These are phyloP conservation scores for Colletotrichum theobromicola DNA, from an alignment of 2,329 filamentous ascomycete genomes.

Conservation along the genomic window DNA sequence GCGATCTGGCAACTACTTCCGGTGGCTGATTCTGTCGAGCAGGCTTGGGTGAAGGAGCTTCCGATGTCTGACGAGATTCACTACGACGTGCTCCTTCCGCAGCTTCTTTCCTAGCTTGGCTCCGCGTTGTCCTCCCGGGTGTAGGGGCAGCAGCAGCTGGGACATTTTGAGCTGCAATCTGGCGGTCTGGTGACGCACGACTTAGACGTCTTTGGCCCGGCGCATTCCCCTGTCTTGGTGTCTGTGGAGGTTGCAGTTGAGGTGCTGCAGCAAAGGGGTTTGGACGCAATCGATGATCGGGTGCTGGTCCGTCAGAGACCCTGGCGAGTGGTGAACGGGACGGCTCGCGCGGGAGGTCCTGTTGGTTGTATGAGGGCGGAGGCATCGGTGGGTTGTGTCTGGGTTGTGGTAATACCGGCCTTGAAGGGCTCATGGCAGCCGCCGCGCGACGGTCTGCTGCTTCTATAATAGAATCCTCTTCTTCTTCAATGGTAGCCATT, in stretches of 20 bases:
- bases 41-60: not conserved
- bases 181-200: not conserved
- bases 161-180: not conserved
- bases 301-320: not conserved
- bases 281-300: not conserved
- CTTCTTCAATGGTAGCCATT: slow-evolving; percentile 3
- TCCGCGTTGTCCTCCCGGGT: not conserved
- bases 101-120: not conserved
- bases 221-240: not conserved
- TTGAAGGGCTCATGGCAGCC: not conserved
- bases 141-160: not conserved
- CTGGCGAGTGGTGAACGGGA: not conserved
- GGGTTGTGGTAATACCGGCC: not conserved
- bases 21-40: not conserved
- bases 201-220: not conserved
- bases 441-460: not conserved
- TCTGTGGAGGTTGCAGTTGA: not conserved
- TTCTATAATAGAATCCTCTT: not conserved
- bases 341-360: not conserved
- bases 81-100: not conserved
- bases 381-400: not conserved
- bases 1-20: no score
- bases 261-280: not conserved
- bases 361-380: not conserved
- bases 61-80: not conserved